Conservation (phyloP, 257 asterid species). For the Solanum commersonii region DNA sequence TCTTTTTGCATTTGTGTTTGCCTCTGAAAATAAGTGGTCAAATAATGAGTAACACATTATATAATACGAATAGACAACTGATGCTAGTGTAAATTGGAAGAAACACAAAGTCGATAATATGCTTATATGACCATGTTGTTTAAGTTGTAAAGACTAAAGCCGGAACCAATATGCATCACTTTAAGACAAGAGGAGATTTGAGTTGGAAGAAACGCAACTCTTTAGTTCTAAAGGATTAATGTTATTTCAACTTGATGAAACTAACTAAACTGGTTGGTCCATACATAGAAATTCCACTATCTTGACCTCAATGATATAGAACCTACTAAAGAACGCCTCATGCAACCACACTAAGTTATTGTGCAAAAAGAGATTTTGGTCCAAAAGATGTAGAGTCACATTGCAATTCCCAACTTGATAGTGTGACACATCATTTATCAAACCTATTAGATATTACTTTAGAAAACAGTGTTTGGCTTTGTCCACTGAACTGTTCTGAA, state of each 20-base stretch:
- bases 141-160: not conserved
- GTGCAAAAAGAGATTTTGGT: not conserved
- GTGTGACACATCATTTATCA: not conserved
- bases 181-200: not conserved
- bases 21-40: slow-evolving; percentile 10
- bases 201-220: not conserved
- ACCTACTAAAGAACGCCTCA: not conserved
- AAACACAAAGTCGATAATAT: not conserved
- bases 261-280: not conserved
- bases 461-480: not conserved
- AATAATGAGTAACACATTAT: not conserved
- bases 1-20: slow-evolving; percentile 19
- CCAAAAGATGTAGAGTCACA: not conserved
- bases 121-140: not conserved
- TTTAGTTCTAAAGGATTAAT: not conserved
- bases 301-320: not conserved
- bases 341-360: not conserved
- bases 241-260: not conserved
- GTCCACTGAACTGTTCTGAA: not conserved
- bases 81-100: not conserved
- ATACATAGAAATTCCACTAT: not conserved
- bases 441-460: not conserved
- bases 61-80: not conserved
- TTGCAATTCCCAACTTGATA: not conserved
- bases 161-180: not conserved